Evolutionary conservation across 2,329 filamentous ascomycete genomes (phyloP).

Genomic region (Penicillium corylophilum): DNA sequence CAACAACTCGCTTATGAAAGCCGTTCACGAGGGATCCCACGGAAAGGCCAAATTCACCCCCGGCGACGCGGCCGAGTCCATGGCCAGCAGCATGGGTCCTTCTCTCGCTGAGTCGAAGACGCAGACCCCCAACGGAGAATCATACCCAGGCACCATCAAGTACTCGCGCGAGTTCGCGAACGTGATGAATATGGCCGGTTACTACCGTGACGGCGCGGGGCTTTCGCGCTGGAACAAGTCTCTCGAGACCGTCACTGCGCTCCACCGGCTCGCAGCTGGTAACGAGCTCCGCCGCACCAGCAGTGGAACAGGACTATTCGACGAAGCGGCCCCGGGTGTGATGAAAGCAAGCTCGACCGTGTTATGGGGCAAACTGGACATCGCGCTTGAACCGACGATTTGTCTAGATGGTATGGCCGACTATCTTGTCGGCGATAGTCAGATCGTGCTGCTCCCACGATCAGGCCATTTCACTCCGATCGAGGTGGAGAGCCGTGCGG

Average conservation of each 20-base stretch:
- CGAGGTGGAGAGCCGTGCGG: conserved; percentile 45
- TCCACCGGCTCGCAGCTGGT: conserved; percentile 46
- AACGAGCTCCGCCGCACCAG: conserved; percentile 31
- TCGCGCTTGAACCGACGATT: conserved; percentile 51
- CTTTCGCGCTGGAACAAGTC: conserved; percentile 52
- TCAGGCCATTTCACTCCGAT: conserved; percentile 57
- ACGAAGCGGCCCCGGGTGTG: conserved; percentile 45
- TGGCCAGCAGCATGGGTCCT: conserved; percentile 55
- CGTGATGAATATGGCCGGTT: conserved; percentile 52
- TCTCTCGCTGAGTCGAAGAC: conserved; percentile 45
- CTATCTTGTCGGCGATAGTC: conserved; percentile 51
- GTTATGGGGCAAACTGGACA: conserved; percentile 54
- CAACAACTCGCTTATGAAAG: conserved; percentile 49
- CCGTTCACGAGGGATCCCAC: conserved; percentile 41
- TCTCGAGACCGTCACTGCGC: conserved; percentile 48
- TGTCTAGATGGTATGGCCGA: conserved; percentile 54
- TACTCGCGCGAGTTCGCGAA: conserved; percentile 43
- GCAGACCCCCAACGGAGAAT: conserved; percentile 27
- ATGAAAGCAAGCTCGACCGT: conserved; percentile 55
- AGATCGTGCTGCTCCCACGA: conserved; percentile 50
- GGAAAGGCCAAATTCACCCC: conserved; percentile 35
- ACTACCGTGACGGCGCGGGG: conserved; percentile 55
- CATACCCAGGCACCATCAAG: conserved; percentile 45
- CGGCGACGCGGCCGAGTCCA: conserved; percentile 44
- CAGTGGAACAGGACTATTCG: conserved; percentile 45